Evolutionary conservation across 805 yeast genomes (phyloP), one percentile per base, ranked within the genome.

Genomic region (Schwanniomyces sp.): DNA sequence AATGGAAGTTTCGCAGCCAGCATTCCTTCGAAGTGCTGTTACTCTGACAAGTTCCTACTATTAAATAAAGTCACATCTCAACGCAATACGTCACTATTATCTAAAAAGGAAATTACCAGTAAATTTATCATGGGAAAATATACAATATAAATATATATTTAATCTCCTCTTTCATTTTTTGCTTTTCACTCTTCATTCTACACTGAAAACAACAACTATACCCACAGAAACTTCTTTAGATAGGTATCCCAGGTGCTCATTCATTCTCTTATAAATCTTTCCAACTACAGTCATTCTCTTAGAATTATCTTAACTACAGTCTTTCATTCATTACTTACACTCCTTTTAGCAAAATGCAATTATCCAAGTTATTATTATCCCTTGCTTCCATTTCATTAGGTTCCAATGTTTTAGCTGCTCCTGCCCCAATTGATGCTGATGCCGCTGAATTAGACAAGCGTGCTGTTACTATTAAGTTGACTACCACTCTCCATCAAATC

Each of bases 401-500:
- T 26, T 46, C 64, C 41, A 47, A 48, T 18, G 52, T 57, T n/a
- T 14, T 51, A 34, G 41, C 52, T 34, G 47, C 45, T 27, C 43
- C 44, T 8, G 51, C 45, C 5, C 53, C 56, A 40, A 41, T 56
- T 42, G 62, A 62, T 38, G 56, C 52, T 36, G 24, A 21, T 42
- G 61, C 61, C 38, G 55, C 52, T 32, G 36, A 32, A 32, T 32
- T 32, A 32, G 49, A 45, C 37, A 51, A 59, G 38, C 64, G 60
- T 43, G 65, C 55, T 32, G 58, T 57, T 11, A 69, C 68, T 18
- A 50, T 66, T 28, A 64, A 64, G 39, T 52, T 70, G 44, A 63
- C 64, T 48, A 62, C 65, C 11, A 71, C 76, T 12, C 69, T 67
- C 14, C 67, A 70, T 42, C 59, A 68, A 32, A 54, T 60, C 14